Conservation (phyloP, 371 early-diverging fungal genomes). For the Mucor indicus region DNA sequence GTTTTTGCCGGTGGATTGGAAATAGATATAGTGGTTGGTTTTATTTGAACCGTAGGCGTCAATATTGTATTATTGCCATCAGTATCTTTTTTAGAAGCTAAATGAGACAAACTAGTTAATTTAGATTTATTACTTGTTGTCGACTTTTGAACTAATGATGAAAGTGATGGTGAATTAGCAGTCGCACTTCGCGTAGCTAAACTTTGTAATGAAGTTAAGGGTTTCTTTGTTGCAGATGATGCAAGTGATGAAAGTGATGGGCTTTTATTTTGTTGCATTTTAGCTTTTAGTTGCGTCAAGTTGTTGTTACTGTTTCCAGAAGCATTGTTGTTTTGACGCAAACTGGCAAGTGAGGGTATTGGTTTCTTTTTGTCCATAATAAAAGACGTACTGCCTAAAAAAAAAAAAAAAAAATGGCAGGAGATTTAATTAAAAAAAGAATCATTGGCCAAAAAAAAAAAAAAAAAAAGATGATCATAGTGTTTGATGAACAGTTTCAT, state of each 20-base stretch:
- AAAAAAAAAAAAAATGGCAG: too few species aligned
- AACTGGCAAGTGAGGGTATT: constrained; percentile 12
- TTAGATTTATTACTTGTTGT: constrained; percentile 3
- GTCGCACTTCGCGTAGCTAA: constrained; percentile 24
- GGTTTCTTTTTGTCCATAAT: constrained; percentile 3
- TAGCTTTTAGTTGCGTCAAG: constrained; percentile 12
- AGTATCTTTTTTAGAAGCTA: constrained; percentile 1
- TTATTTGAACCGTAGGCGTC: too few species aligned
- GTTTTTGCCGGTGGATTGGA: neutral
- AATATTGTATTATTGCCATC: too few species aligned
- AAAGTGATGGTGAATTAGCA: constrained; percentile 23
- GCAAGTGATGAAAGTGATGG: constrained; percentile 10
- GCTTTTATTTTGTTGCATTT: constrained; percentile 12
- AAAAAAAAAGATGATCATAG: too few species aligned
- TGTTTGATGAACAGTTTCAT: too few species aligned
- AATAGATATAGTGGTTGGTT: neutral
- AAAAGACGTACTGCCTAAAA: too few species aligned
- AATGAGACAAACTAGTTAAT: constrained; percentile 2
- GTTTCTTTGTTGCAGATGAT: constrained; percentile 4
- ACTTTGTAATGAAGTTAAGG: constrained; percentile 23
- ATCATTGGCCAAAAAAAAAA: too few species aligned
- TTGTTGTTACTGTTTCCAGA: neutral
- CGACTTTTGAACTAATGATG: constrained; percentile 31
- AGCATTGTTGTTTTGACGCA: constrained; percentile 12
- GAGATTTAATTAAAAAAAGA: too few species aligned